These are phyloP conservation scores for Eleusine coracana DNA, from an alignment of 176 grass and related monocot genomes.

Conservation along the genomic window DNA sequence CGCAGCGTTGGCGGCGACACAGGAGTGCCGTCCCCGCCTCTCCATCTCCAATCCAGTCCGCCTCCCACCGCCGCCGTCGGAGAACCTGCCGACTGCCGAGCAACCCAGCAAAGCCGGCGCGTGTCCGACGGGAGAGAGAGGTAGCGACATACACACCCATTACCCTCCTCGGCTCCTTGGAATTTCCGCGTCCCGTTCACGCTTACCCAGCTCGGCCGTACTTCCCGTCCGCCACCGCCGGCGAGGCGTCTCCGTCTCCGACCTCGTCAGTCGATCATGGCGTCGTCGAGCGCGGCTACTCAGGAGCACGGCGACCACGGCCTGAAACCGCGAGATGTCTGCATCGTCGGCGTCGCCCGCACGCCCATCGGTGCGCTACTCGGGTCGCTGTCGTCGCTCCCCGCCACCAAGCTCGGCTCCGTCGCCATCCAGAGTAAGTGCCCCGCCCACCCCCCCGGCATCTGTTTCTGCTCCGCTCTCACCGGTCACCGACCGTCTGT, in stretches of 20 bases:
- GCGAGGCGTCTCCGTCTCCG: not conserved
- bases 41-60: not conserved
- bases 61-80: not conserved
- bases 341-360: conserved; percentile 82
- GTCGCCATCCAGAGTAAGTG: conserved; percentile 71
- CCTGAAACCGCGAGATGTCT: conserved; percentile 59
- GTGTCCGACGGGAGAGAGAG: not conserved
- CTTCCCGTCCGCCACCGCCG: not conserved
- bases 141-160: not conserved
- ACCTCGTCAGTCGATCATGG: conserved; percentile 10
- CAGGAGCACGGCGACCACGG: not conserved
- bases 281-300: not conserved
- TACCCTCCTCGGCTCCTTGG: not conserved
- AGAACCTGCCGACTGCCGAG: too few species aligned
- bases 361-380: conserved; percentile 88
- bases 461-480: not conserved
- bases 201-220: not conserved
- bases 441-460: not conserved
- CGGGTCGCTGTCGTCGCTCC: conserved; percentile 77
- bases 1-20: not conserved
- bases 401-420: conserved; percentile 86
- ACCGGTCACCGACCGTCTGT: not conserved
- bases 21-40: conserved; percentile 17
- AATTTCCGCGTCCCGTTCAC: not conserved
- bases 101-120: not conserved